These are phyloP conservation scores for Tuber umbilicatum DNA, from an alignment of 495 filamentous ascomycete genomes.

Conservation along the genomic window DNA sequence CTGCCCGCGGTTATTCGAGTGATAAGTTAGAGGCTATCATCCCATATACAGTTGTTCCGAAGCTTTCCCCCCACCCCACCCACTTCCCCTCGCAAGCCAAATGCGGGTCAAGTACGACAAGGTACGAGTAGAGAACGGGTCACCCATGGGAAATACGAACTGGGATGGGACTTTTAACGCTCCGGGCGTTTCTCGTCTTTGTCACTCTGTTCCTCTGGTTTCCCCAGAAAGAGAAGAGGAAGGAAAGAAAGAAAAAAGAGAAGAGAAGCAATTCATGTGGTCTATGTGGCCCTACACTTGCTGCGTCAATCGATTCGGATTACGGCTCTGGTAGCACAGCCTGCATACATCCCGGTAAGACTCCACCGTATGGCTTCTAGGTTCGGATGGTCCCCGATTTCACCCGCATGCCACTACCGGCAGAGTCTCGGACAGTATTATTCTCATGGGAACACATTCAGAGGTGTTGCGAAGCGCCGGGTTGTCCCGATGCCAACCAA, in stretches of 20 bases:
- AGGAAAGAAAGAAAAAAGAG: neutral
- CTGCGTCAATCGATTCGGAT: constrained; percentile 22
- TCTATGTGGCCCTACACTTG: constrained; percentile 2
- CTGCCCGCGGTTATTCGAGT: constrained; percentile 30
- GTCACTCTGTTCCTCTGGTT: constrained; percentile 17
- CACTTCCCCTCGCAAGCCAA: constrained; percentile 16
- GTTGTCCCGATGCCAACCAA: constrained; percentile 37
- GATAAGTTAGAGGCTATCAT: constrained; percentile 16
- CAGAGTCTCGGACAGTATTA: constrained; percentile 33
- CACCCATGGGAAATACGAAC: constrained; percentile 7
- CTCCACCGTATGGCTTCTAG: constrained; percentile 7
- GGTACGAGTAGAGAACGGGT: too few species aligned
- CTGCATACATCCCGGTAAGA: constrained; percentile 5
- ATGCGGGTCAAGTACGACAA: constrained; percentile 17
- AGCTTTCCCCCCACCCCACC: constrained; percentile 27
- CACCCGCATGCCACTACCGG: constrained; percentile 33
- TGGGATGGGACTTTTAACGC: constrained; percentile 15
- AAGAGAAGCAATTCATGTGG: neutral
- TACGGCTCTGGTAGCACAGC: constrained; percentile 27
- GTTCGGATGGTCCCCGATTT: constrained; percentile 23
- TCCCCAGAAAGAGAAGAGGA: constrained; percentile 27
- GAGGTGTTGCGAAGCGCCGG: constrained; percentile 24
- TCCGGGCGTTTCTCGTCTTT: constrained; percentile 37
- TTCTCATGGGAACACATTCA: constrained; percentile 7
- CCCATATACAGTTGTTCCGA: constrained; percentile 26